Conservation (phyloP, 2,329 filamentous ascomycete species). For the Clarireedia homoeocarpa region DNA sequence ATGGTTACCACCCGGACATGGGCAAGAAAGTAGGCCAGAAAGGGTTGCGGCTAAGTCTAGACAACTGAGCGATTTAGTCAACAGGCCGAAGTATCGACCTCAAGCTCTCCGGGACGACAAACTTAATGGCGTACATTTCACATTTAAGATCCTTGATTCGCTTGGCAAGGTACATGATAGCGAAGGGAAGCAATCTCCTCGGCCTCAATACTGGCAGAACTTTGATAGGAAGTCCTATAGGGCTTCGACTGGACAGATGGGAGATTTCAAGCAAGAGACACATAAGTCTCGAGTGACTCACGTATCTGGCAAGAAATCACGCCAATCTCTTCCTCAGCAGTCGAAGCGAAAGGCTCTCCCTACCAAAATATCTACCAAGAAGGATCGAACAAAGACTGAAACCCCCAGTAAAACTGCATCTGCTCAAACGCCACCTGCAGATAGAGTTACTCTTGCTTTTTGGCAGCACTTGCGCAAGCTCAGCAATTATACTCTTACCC, state of each 20-base stretch:
- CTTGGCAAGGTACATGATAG: slow-evolving; percentile 17
- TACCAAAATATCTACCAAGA: not conserved
- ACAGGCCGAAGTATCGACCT: slow-evolving; percentile 12
- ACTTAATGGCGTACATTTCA: slow-evolving; percentile 24
- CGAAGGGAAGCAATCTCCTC: slow-evolving; percentile 13
- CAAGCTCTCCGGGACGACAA: slow-evolving; percentile 24
- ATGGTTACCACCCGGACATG: slow-evolving; percentile 24
- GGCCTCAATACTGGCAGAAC: slow-evolving; percentile 14
- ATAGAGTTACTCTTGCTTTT: not conserved
- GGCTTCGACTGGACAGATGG: slow-evolving; percentile 7
- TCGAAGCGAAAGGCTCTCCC: not conserved
- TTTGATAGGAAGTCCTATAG: slow-evolving; percentile 1
- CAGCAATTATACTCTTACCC: not conserved
- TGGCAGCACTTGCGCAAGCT: not conserved
- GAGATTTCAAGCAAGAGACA: not conserved
- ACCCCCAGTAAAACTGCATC: not conserved
- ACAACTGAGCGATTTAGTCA: not conserved
- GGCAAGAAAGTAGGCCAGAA: slow-evolving; percentile 9
- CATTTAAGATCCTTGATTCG: slow-evolving; percentile 25
- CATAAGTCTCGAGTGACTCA: not conserved
- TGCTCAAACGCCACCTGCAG: not conserved
- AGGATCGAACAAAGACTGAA: not conserved
- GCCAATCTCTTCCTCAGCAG: slow-evolving; percentile 1
- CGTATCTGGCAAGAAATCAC: not conserved
- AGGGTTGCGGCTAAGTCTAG: slow-evolving; percentile 10